These are phyloP conservation scores for Prunus mume DNA, from an alignment of 306 rosid species.

Conservation along the genomic window DNA sequence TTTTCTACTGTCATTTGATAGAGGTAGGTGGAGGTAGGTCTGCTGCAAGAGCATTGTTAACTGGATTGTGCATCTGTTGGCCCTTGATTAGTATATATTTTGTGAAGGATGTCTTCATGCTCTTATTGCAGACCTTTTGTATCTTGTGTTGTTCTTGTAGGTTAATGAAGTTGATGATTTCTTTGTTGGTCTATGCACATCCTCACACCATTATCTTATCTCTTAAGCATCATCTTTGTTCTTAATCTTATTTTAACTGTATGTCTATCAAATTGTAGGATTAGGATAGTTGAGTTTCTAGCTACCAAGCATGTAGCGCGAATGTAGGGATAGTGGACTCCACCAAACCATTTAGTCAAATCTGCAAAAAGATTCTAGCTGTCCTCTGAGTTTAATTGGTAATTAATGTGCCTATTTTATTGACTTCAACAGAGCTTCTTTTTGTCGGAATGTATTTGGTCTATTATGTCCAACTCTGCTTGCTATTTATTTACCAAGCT, in stretches of 20 bases:
- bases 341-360: constrained; percentile 11
- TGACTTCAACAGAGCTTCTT: constrained; percentile 25
- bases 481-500: not conserved
- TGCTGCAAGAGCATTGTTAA: constrained; percentile 18
- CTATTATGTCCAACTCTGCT: not conserved
- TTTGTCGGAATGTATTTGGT: constrained; percentile 19
- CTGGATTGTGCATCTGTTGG: constrained; percentile 12
- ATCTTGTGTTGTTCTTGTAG: constrained; percentile 10
- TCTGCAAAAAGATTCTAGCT: constrained; percentile 27
- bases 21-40: constrained; percentile 18
- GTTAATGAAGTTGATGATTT: constrained; percentile 11
- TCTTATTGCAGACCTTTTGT: constrained; percentile 3
- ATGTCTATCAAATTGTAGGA: not conserved
- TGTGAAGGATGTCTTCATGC: constrained; percentile 20
- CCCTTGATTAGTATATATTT: constrained; percentile 11
- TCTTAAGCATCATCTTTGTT: no score
- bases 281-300: constrained; percentile 12
- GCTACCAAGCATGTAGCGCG: constrained; percentile 43
- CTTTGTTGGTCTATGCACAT: constrained; percentile 11
- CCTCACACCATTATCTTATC: no score
- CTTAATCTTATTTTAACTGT: not conserved
- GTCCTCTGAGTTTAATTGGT: constrained; percentile 29
- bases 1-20: constrained; percentile 10
- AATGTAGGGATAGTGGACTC: constrained; percentile 43
- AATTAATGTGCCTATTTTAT: not conserved